Base-by-base conservation (phyloP, 2,329 filamentous ascomycete genomes). In the Aspergillus pseudoterreus region DNA sequence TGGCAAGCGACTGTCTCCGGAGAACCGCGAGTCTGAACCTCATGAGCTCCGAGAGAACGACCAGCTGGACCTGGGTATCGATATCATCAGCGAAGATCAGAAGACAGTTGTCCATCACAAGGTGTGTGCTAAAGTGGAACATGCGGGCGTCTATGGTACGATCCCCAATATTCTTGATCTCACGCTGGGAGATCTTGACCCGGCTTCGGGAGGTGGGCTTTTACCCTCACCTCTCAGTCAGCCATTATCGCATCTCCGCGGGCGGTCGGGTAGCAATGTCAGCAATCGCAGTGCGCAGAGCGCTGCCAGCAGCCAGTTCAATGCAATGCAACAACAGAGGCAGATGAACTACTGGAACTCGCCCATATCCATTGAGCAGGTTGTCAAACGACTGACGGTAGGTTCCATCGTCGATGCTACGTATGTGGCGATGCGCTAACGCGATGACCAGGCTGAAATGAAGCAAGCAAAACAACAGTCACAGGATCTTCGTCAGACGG, bases 61-160 rank as follows among this genome's bases (percentile, higher is more conserved):
- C 67, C 90, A 94, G 57, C 77, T 99, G 48, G 94, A 99, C 68
- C 80, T 99, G 33, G 94, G 94, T 50, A 99, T 99, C 63, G 94
- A 99, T 67, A 99, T 99, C 65, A 92, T 99, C 47, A 96, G 90
- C 71, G 94, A 99, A 70, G 94, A 99, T 68, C 92, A 97, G 70
- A 97, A 96, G 75, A 96, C 92, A 0, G 91, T 99, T 24, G 92
- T 99, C 12, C 94, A 99, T 67, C 94, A 97, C 76, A 99, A 99
- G 68, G 94, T 99, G 44, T 92, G 92, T 17, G 92, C 94, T 50
- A 95, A 95, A 68, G 91, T 99, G 50, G 94, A 99, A 70, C 90
- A 96, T 73, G 91, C 94, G 36, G 94, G 94, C 6, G 87, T 92
- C 57, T 82, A 92, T 57, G 85, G 82, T 42, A 61, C 62, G 5